Evolutionary conservation across 225 moss, liverwort and hornwort species (phyloP), one percentile per base, ranked within the genome.

Genomic region (Ulota crispa): DNA sequence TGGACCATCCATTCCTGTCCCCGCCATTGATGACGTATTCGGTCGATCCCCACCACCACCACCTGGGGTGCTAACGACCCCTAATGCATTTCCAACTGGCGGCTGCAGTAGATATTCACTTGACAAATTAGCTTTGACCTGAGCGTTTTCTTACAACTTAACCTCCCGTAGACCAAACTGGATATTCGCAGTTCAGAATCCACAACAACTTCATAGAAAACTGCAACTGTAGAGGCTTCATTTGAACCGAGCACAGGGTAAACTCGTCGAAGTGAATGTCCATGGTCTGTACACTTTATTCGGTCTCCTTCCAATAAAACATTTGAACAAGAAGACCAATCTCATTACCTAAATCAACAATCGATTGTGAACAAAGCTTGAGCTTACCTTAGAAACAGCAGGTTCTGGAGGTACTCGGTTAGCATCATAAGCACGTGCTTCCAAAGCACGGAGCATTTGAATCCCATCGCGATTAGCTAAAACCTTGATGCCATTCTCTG

Each of bases 401-500:
- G 94, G 94, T 70, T 98, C 98, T 64, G 94, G 86, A 83, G 98
- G 92, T 70, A 85, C 91, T 61, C 98, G 86, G 52, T 85, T 86
- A 60, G 91, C 82, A 55, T 97, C 97, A 79, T 93, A 98, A 68
- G 89, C 91, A 82, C 98, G 89, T 57, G 68, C 91, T 85, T 98
- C 98, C 75, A 98, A 88, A 57, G 90, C 89, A 53, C 94, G 94
- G 19, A 98, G 84, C 73, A 94, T 85, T 68, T 92, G 91, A 20
- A 86, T 77, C 41, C 98, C 98, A 80, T 98, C 94, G n/a, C 92
- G 80, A 80, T 98, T 98, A 67, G 98, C 92, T 64, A 98, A 87
- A 73, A 98, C 91, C 86, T 98, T 98, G 61, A 98, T 93, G 34
- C 98, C 98, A 87, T 98, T 98, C 12, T 98, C 98, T 53, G 93